These are phyloP conservation scores for Pseudogymnoascus sp. DNA, from an alignment of 2,329 filamentous ascomycete genomes.

Conservation along the genomic window DNA sequence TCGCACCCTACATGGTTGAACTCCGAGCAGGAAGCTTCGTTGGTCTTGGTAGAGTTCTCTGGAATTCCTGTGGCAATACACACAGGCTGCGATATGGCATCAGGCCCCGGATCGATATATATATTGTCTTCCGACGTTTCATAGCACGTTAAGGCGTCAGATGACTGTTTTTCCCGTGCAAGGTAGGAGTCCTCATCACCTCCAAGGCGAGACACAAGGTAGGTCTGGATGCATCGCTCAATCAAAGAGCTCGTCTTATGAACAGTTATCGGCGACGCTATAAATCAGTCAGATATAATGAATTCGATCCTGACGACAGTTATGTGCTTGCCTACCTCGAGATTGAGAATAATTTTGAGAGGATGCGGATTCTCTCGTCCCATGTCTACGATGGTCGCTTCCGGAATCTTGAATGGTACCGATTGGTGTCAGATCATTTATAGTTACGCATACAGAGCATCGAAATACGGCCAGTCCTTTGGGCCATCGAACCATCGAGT, in stretches of 20 bases:
- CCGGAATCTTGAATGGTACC: background rate
- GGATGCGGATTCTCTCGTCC: background rate
- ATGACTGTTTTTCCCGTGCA: background rate
- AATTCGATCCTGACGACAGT: background rate
- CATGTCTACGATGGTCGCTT: background rate
- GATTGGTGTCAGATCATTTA: slow-evolving; percentile 65
- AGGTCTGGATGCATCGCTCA: slow-evolving; percentile 42
- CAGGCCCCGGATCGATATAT: background rate
- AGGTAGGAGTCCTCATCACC: slow-evolving; percentile 25
- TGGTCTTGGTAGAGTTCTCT: background rate
- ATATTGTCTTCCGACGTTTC: background rate
- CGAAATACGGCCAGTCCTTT: slow-evolving; percentile 65
- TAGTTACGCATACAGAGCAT: slow-evolving; percentile 75
- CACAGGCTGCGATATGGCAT: background rate
- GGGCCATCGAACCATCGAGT: slow-evolving; percentile 73
- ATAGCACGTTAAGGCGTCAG: background rate
- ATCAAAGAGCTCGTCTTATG: slow-evolving; percentile 53
- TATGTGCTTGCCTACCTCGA: background rate
- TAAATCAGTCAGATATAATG: slow-evolving; percentile 8
- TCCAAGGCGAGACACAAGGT: slow-evolving; percentile 39
- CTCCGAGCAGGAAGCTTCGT: background rate
- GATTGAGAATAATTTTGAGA: background rate
- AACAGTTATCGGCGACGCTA: slow-evolving; percentile 47
- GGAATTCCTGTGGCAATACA: background rate
- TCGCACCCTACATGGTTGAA: background rate